Base-by-base conservation (phyloP, 345 rosid genomes). In the Adansonia digitata region DNA sequence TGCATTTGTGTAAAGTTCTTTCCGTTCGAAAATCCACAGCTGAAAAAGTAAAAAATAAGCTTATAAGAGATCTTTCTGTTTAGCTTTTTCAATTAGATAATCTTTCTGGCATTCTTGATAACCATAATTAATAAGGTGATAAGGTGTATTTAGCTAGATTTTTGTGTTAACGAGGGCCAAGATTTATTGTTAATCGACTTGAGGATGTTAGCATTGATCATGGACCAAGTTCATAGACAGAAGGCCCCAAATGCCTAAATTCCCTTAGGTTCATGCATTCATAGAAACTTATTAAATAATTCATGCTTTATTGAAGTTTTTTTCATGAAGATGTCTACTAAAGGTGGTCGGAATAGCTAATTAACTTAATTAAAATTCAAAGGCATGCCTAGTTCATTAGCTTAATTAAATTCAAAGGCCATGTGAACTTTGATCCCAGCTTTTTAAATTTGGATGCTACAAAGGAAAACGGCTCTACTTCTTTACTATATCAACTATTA, bases 171-270 rank as follows among this genome's bases (percentile, higher is more conserved):
- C 17, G 27, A 7, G 31, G 31, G 31, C 46, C 20, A 12, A 55
- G 71, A 22, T 24, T 27, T 8, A 35, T 39, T 3, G 6, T 31
- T 34, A 31, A 37, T 6, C n/a, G 29, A 37, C 49, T 31, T 18
- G 46, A 18, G 29, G 49, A 29, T 27, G 9, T 26, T 5, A 20
- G 49, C 2, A 26, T 73, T 55, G 18, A 46, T n/a, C 9, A 39
- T 15, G 57, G 69, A 55, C 29, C 18, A 2, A 71, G 64, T 52
- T 73, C 26, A 60, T 63, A 35, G 79, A 71, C 79, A 52, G 42
- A 31, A 1, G 77, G 55, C 73, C 46, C 53, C 52, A 71, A 75
- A 48, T 31, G 49, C 74, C 77, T 75, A 66, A 69, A 74, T 79
- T 79, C 80, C 60, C 67, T 45, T 61, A 11, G 48, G 27, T 53